Percentiles rank a stretch among this genome's conserved stretches.
phyloP scores from a whole-genome alignment of 805 yeast genomes.

The Pichia phayaonensis region DNA sequence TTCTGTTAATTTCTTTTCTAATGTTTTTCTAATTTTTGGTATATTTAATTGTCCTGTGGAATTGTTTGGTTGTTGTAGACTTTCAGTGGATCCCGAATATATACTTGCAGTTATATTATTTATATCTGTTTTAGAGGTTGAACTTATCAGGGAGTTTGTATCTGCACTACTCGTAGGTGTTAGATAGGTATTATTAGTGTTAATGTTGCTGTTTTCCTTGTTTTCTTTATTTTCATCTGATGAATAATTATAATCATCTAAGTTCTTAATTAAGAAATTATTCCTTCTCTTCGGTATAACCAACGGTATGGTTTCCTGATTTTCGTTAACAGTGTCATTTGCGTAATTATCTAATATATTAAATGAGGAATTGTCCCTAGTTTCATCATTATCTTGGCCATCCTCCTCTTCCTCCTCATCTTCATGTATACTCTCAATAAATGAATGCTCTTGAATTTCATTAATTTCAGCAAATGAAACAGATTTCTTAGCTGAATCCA shows the following conservation, averaged over 20 bases:
- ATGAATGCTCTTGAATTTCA: conserved; percentile 2
- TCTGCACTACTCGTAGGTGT: conserved; percentile 9
- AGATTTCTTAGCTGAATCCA: conserved; percentile 15
- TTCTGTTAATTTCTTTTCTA: conserved; percentile 1
- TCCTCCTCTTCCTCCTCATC: conserved; percentile 28
- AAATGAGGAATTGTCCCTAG: background rate
- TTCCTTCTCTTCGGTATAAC: conserved; percentile 23
- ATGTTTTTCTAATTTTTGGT: background rate
- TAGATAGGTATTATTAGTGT: background rate
- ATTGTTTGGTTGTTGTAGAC: background rate
- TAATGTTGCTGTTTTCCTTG: background rate
- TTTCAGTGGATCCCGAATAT: conserved; percentile 2
- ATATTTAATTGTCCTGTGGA: background rate
- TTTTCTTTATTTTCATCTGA: conserved; percentile 1
- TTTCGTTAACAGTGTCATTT: conserved; percentile 27
- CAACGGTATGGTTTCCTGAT: conserved; percentile 8
- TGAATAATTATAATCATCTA: conserved; percentile 24
- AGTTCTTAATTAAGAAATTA: conserved; percentile 27
- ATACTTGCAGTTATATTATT: conserved; percentile 2
- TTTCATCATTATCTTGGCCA: conserved; percentile 16
- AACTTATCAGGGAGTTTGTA: conserved; percentile 25
- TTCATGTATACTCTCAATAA: background rate
- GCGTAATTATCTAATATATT: conserved; percentile 3
- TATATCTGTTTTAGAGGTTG: background rate
- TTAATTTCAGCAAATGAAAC: conserved; percentile 25